Percentiles rank a stretch among this genome's conserved stretches.
These are phyloP conservation scores for Rhexocercosporidium sp. DNA, from an alignment of 2,329 filamentous ascomycete species.

Conservation along the genomic window DNA sequence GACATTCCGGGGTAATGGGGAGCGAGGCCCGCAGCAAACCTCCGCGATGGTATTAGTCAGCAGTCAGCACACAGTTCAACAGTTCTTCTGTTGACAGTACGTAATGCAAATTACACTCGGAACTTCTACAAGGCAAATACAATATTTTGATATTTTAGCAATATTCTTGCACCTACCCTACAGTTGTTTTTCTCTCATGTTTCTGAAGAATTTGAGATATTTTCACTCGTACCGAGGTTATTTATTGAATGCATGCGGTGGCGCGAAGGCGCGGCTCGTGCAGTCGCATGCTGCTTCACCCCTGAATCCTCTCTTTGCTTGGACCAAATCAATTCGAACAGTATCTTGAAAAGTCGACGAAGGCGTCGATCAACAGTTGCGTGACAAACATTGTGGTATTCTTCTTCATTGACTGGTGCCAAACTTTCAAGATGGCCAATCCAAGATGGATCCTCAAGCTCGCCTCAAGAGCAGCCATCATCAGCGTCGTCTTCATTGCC, in stretches of 20 bases:
- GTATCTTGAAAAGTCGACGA: no score
- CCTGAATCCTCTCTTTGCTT: no score
- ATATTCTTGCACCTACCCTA: not conserved
- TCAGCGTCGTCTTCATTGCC: conserved; percentile 31
- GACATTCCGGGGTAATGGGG: conserved; percentile 13
- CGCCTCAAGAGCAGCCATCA: conserved; percentile 27
- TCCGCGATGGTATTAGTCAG: conserved; percentile 1
- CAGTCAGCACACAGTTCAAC: conserved; percentile 8
- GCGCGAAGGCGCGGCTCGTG: no score
- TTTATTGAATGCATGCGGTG: no score
- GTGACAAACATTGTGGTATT: not conserved
- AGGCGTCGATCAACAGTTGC: no score
- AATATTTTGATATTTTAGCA: not conserved
- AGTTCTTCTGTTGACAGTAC: no score
- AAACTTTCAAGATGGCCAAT: conserved; percentile 1
- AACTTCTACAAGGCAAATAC: not conserved
- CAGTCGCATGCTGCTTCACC: no score
- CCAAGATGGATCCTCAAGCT: conserved; percentile 15
- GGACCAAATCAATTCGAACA: no score
- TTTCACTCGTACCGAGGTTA: no score
- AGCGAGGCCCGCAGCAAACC: conserved; percentile 16
- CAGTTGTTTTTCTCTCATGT: no score
- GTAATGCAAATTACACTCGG: no score
- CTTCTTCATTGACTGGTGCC: not conserved
- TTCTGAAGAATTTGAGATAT: no score